Base-by-base conservation (phyloP, 495 filamentous ascomycete species). In the Penicillium flavigenum region DNA sequence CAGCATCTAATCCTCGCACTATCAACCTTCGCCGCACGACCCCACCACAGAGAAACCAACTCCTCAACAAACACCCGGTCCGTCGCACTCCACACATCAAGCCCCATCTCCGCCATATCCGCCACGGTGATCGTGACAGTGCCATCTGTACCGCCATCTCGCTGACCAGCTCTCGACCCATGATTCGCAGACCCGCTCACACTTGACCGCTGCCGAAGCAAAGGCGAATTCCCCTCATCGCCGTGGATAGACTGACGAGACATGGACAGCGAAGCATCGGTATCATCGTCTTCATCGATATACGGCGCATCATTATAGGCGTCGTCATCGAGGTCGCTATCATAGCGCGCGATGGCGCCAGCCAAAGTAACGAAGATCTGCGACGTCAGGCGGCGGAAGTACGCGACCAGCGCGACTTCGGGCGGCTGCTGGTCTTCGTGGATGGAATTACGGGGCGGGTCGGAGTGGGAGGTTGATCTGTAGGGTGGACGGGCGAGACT, bases 301-400 rank as follows among this genome's bases (percentile, higher is more conserved):
- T 59, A 65, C 9, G 63, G 57, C 0, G 47, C 44, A 27, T 67
- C 59, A 36, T 47, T 45, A 17, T 61, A 59, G 2, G 54, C 14
- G 26, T 57, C 51, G 0, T 24, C 46, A n/a, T 67, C 55, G 7
- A 59, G n/a, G 36, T 39, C 61, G 32, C 47, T 78, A 12, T 91
- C 80, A 46, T 89, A 67, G 10, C 73, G 72, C 4, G 71, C 69
- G 51, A 79, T 67, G 14, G 72, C 73, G 14, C 76, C 86, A 0
- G 86, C 82, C 12, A 97, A 68, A 2, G 83, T 85, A 1, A 79
- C 76, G 44, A 98, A 72, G 31, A 95, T 79, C 47, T 84, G 77
- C 0, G 83, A 81, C 1, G 93, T 97, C 29, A 94, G 72, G 4
- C 91, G 84, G 68, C 96, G 94, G 76, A 98, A 98, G 70, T 94